Percentiles rank a stretch among this genome's conserved stretches.
Evolutionary conservation across 805 yeast species (phyloP).

Genomic region (Saccharomycopsis synnaedendra): DNA sequence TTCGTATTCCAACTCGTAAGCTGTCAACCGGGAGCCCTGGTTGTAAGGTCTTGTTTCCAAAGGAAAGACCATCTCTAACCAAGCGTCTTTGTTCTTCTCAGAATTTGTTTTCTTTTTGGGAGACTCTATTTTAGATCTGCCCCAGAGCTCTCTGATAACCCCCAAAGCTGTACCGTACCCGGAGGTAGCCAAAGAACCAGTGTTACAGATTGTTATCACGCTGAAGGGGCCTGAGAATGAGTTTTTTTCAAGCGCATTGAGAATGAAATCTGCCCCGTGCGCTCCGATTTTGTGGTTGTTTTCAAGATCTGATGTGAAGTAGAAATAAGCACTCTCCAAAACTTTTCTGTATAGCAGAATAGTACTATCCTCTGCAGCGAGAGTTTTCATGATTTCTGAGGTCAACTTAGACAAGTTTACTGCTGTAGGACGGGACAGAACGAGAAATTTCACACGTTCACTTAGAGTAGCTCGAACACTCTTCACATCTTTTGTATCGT

Average conservation of each 20-base stretch:
- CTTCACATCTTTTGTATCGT: slow-evolving; percentile 24
- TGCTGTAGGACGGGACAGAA: slow-evolving; percentile 87
- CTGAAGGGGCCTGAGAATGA: slow-evolving; percentile 56
- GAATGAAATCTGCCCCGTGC: slow-evolving; percentile 66
- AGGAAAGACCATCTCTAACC: slow-evolving; percentile 66
- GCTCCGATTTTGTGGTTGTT: slow-evolving; percentile 73
- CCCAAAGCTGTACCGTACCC: slow-evolving; percentile 98
- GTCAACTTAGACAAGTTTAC: slow-evolving; percentile 77
- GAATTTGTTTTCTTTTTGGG: background rate
- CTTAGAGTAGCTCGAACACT: slow-evolving; percentile 28
- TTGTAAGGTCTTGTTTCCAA: slow-evolving; percentile 94
- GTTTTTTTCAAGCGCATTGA: slow-evolving; percentile 30
- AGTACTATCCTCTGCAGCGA: slow-evolving; percentile 12
- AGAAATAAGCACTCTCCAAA: slow-evolving; percentile 33
- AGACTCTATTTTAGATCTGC: background rate
- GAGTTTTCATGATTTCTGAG: slow-evolving; percentile 25
- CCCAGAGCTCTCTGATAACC: slow-evolving; percentile 57
- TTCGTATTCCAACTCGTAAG: slow-evolving; percentile 81
- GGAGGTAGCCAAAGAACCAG: slow-evolving; percentile 94
- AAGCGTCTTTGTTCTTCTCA: slow-evolving; percentile 25
- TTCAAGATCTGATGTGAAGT: slow-evolving; percentile 67
- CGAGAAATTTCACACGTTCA: slow-evolving; percentile 48
- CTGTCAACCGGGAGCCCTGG: slow-evolving; percentile 90
- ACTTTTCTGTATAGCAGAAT: slow-evolving; percentile 23
- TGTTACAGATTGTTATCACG: slow-evolving; percentile 86